Percentiles rank a stretch among this genome's conserved stretches.
Evolutionary conservation across 202 grass and related monocot genomes (phyloP).

Genomic region (Eragrostis tef): DNA sequence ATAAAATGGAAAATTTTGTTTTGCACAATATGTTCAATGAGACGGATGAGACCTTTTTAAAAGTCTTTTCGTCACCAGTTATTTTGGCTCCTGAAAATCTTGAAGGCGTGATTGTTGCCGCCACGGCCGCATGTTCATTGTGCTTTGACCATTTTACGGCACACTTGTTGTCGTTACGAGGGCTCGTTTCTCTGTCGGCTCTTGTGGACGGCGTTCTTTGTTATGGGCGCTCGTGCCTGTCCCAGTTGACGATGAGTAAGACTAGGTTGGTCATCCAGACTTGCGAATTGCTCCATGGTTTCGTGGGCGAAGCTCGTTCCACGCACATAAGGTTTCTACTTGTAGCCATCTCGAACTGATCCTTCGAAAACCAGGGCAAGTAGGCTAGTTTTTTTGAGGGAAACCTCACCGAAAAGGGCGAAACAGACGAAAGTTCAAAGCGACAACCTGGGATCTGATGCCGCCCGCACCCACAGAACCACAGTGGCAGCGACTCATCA

Average conservation of each 20-base stretch:
- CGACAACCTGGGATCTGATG: not conserved
- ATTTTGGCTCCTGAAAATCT: not conserved
- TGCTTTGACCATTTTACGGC: not conserved
- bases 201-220: not conserved
- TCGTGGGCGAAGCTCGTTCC: not conserved
- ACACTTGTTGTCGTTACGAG: not conserved
- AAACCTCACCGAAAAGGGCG: not conserved
- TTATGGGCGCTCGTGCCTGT: not conserved
- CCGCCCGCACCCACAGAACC: not conserved
- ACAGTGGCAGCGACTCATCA: not conserved
- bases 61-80: not conserved
- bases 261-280: not conserved
- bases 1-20: not conserved
- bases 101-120: slow-evolving; percentile 11
- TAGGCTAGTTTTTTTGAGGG: not conserved
- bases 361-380: not conserved
- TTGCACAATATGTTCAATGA: not conserved
- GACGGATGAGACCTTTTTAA: too few relatives aligned
- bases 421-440: not conserved
- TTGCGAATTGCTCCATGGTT: not conserved
- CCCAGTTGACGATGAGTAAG: not conserved
- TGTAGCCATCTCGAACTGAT: not conserved
- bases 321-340: not conserved
- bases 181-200: not conserved
- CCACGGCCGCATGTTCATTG: not conserved